Conservation (phyloP, 2,329 filamentous ascomycete genomes). For the Exophiala sp. region DNA sequence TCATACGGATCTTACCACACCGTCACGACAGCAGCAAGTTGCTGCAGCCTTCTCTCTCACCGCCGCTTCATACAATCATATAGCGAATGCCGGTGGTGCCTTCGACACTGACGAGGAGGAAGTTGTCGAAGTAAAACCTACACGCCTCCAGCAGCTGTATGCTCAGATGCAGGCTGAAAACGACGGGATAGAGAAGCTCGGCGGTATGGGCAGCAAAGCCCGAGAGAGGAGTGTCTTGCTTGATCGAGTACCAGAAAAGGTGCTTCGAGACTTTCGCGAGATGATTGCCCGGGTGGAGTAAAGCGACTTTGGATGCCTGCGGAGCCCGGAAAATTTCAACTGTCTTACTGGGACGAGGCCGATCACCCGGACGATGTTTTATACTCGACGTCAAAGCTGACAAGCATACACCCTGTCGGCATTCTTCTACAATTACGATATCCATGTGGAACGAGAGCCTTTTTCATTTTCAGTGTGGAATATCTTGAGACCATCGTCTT, state of each 20-base stretch:
- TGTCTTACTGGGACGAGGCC: too few relatives aligned
- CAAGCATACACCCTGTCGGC: neutral
- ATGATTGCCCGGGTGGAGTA: conserved; percentile 68
- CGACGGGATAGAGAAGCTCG: conserved; percentile 46
- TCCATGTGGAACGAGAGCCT: neutral
- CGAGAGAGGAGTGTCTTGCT: conserved; percentile 89
- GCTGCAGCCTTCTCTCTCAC: conserved; percentile 85
- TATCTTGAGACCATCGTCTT: neutral
- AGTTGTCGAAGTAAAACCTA: conserved; percentile 32
- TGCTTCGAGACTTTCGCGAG: conserved; percentile 85
- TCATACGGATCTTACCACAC: conserved; percentile 62
- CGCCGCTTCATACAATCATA: conserved; percentile 78
- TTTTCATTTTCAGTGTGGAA: neutral
- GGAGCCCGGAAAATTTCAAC: too few relatives aligned
- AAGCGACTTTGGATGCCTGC: too few relatives aligned
- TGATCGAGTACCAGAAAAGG: conserved; percentile 88
- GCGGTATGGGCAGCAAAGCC: conserved; percentile 64
- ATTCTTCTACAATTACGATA: neutral
- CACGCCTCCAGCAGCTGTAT: conserved; percentile 57
- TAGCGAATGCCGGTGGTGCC: conserved; percentile 66
- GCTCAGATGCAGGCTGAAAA: conserved; percentile 70
- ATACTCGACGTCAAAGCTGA: neutral
- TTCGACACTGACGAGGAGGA: conserved; percentile 47
- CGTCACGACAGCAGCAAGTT: conserved; percentile 76
- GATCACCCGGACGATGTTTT: conserved; percentile 9